These are phyloP conservation scores for Adansonia rubrostipa DNA, from an alignment of 441 rosid genomes.

Conservation along the genomic window DNA sequence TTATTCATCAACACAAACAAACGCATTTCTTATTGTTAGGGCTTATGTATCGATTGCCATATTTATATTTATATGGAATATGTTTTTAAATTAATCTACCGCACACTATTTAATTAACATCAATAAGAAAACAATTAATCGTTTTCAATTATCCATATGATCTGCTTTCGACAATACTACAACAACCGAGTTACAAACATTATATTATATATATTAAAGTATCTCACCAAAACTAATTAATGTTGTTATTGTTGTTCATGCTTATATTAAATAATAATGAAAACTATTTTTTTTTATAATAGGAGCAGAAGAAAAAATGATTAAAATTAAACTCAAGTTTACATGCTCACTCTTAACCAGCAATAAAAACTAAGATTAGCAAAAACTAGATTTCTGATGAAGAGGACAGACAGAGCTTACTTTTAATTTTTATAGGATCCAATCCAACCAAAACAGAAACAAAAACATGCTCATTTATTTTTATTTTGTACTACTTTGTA, in stretches of 20 bases:
- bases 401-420: neutral
- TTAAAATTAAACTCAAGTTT: too few relatives aligned
- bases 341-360: too few relatives aligned
- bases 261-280: neutral
- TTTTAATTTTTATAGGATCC: neutral
- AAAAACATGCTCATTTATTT: neutral
- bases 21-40: neutral
- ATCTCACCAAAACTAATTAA: neutral
- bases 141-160: neutral
- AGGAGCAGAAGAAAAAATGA: too few relatives aligned
- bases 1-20: neutral
- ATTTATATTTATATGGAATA: neutral
- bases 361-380: neutral
- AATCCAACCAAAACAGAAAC: neutral
- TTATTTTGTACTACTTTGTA: neutral
- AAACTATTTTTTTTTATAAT: too few relatives aligned
- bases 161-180: neutral
- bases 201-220: too few relatives aligned
- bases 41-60: neutral
- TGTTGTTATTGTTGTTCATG: neutral
- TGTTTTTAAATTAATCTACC: neutral
- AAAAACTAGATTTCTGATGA: neutral
- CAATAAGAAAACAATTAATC: neutral
- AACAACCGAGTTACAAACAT: too few relatives aligned
- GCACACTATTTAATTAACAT: neutral